These are phyloP conservation scores for Fraxinus ornus DNA, from an alignment of 305 asterid genomes.

Conservation along the genomic window DNA sequence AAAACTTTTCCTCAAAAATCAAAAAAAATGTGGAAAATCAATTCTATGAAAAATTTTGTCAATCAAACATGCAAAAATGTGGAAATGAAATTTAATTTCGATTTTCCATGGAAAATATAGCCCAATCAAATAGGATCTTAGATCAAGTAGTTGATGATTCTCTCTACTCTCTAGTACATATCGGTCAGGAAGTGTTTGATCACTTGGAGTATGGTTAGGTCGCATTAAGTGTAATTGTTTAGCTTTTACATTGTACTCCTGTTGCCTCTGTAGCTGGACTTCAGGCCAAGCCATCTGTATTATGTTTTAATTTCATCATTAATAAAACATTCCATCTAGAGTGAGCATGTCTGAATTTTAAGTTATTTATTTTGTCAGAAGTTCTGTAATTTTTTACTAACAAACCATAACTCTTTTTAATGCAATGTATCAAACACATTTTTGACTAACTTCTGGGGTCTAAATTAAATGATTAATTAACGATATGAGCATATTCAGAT, in stretches of 20 bases:
- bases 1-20: no score
- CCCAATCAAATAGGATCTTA: no score
- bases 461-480: no score
- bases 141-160: neutral
- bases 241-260: neutral
- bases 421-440: no score
- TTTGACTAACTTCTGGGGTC: no score
- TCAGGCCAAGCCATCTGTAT: neutral
- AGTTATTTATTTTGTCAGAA: neutral
- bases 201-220: neutral
- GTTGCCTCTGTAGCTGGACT: neutral
- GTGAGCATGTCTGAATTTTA: neutral
- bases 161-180: neutral
- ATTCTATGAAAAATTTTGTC: no score
- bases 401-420: no score
- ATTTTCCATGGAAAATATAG: no score
- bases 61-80: no score
- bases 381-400: neutral
- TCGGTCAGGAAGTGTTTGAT: neutral
- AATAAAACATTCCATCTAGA: neutral
- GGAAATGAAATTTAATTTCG: no score
- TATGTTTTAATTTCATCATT: neutral
- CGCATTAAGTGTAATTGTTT: neutral
- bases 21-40: no score
- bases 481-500: no score